Evolutionary conservation across 2,329 filamentous ascomycete species (phyloP).

Genomic region (Pseudogymnoascus sp.): DNA sequence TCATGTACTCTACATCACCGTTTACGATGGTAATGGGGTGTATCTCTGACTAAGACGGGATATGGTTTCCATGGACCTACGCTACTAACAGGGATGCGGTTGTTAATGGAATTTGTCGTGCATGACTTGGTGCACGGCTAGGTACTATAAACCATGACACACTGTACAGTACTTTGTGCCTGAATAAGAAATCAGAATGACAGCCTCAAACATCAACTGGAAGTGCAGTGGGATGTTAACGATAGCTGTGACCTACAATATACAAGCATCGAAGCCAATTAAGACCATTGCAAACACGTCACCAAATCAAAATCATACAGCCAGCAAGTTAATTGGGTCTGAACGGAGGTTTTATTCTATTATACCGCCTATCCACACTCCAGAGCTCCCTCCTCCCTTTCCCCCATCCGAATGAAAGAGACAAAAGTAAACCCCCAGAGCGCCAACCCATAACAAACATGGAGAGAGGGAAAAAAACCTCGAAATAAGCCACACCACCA

Average conservation of each 20-base stretch:
- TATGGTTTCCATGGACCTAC: background rate
- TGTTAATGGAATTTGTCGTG: background rate
- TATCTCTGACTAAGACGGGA: background rate
- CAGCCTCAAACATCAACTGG: background rate
- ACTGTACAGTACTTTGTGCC: background rate
- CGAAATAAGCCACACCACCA: background rate
- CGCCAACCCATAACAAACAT: background rate
- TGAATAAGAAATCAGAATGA: background rate
- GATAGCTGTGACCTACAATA: background rate
- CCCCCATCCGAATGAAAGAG: background rate
- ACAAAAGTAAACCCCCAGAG: background rate
- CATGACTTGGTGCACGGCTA: background rate
- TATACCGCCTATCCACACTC: background rate
- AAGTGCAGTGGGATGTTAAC: background rate
- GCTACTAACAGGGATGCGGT: background rate
- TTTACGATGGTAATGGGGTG: background rate
- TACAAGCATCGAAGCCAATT: background rate
- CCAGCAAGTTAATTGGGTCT: background rate
- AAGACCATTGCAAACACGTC: background rate
- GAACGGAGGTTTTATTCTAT: constrained; percentile 2
- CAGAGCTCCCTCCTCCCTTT: background rate
- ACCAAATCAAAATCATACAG: background rate
- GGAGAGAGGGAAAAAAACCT: background rate
- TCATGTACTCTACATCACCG: no score
- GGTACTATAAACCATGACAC: background rate